Evolutionary conservation across 208 protist species (phyloP).

Genomic region (Trypanosoma theileri): DNA sequence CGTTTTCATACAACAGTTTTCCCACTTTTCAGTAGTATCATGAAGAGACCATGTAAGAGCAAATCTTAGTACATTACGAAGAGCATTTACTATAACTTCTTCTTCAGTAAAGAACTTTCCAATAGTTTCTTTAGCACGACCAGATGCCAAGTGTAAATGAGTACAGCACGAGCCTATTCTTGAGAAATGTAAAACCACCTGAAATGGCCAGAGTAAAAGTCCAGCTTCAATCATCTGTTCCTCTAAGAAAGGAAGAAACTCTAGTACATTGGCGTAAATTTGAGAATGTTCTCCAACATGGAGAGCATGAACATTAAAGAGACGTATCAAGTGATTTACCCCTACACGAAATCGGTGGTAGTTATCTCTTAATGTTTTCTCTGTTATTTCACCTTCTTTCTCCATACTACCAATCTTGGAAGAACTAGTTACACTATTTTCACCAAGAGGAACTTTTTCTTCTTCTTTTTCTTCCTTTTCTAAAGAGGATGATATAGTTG

Average conservation of each 20-base stretch:
- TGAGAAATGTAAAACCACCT: not conserved
- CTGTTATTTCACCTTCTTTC: not conserved
- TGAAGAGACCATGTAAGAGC: conserved; percentile 5
- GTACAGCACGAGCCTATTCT: not conserved
- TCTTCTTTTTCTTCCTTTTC: no score
- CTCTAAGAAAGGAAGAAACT: conserved; percentile 9
- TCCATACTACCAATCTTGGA: not conserved
- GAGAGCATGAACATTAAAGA: conserved; percentile 10
- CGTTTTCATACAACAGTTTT: not conserved
- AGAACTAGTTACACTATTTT: not conserved
- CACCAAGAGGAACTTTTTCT: no score
- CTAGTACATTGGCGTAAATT: not conserved
- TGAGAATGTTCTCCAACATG: conserved; percentile 2
- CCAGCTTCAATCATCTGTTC: conserved; percentile 4
- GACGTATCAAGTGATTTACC: conserved; percentile 3
- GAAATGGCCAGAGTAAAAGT: not conserved
- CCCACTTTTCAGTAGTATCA: not conserved
- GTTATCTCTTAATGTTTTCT: not conserved
- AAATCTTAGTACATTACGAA: conserved; percentile 12
- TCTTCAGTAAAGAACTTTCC: conserved; percentile 5
- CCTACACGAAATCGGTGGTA: conserved; percentile 6
- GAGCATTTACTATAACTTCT: conserved; percentile 1
- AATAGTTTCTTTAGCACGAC: not conserved
- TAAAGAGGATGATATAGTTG: no score
- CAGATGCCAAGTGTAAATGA: not conserved